Conservation (phyloP, 306 rosid genomes). For the Trifolium pratense region DNA sequence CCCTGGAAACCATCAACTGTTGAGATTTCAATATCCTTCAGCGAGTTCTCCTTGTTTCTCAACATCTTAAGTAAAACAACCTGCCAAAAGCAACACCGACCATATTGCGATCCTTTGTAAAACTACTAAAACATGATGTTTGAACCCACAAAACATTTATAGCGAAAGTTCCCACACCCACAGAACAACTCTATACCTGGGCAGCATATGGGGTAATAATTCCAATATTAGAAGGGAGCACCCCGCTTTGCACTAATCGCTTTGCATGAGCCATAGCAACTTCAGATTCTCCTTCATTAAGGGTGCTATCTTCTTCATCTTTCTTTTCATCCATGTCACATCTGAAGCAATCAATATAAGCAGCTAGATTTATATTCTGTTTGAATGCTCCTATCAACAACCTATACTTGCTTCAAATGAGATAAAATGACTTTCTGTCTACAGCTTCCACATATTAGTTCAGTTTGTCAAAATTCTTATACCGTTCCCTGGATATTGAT, state of each 20-base stretch:
- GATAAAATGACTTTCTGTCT: conserved; percentile 24
- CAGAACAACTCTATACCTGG: conserved; percentile 60
- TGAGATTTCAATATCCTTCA: conserved; percentile 87
- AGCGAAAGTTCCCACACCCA: conserved; percentile 33
- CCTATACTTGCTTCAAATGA: conserved; percentile 22
- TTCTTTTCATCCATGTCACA: conserved; percentile 98
- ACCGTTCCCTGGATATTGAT: conserved; percentile 19
- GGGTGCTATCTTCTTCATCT: conserved; percentile 98
- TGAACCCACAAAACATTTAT: background rate
- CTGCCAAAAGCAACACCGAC: conserved; percentile 52
- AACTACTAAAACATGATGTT: conserved; percentile 30
- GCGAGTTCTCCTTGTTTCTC: conserved; percentile 71
- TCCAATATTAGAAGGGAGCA: conserved; percentile 92
- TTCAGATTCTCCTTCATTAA: conserved; percentile 95
- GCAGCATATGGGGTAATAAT: conserved; percentile 96
- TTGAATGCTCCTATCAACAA: conserved; percentile 8
- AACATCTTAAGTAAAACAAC: conserved; percentile 83
- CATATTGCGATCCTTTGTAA: conserved; percentile 28
- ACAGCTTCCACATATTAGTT: conserved; percentile 22
- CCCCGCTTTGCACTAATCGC: conserved; percentile 83
- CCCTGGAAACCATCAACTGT: conserved; percentile 99
- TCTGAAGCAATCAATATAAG: conserved; percentile 57
- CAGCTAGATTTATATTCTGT: conserved; percentile 16
- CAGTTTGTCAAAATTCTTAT: conserved; percentile 7
- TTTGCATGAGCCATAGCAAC: conserved; percentile 89